Evolutionary conservation across 495 filamentous ascomycete species (phyloP).

Genomic region (Mytilinidion resinicola): DNA sequence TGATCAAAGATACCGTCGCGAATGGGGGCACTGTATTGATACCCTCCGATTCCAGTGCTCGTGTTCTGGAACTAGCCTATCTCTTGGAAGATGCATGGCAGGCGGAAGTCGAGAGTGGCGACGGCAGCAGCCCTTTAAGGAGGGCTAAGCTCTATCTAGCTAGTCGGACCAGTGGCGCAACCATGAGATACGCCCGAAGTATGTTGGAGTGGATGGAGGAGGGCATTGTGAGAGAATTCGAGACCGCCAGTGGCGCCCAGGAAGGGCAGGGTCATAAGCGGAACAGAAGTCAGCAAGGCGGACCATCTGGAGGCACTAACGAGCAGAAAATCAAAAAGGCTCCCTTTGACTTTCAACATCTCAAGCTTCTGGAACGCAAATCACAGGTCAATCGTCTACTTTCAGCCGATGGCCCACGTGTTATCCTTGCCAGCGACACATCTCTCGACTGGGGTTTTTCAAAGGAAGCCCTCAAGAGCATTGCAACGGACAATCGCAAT

Average conservation of each 20-base stretch:
- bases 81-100: slow-evolving; percentile 88
- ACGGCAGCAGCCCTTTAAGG: slow-evolving; percentile 48
- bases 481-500: slow-evolving; percentile 71
- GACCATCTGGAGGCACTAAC: slow-evolving; percentile 30
- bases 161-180: slow-evolving; percentile 69
- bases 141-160: slow-evolving; percentile 73
- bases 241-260: slow-evolving; percentile 52
- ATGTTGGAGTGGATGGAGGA: slow-evolving; percentile 99
- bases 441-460: slow-evolving; percentile 96
- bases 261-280: slow-evolving; percentile 18
- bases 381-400: slow-evolving; percentile 64
- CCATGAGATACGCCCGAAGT: slow-evolving; percentile 81
- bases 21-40: slow-evolving; percentile 92
- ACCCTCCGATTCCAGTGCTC: slow-evolving; percentile 87
- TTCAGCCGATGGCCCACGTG: slow-evolving; percentile 44
- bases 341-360: slow-evolving; percentile 85
- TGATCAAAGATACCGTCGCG: slow-evolving; percentile 66
- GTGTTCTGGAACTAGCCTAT: slow-evolving; percentile 90
- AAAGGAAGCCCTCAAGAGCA: slow-evolving; percentile 65
- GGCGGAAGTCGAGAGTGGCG: slow-evolving; percentile 39
- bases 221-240: slow-evolving; percentile 82
- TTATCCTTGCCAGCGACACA: slow-evolving; percentile 85
- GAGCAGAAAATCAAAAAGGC: slow-evolving; percentile 43
- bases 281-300: slow-evolving; percentile 21
- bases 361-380: slow-evolving; percentile 71